Conservation (phyloP, 2,329 filamentous ascomycete species). For the Trichoderma endophyticum region DNA sequence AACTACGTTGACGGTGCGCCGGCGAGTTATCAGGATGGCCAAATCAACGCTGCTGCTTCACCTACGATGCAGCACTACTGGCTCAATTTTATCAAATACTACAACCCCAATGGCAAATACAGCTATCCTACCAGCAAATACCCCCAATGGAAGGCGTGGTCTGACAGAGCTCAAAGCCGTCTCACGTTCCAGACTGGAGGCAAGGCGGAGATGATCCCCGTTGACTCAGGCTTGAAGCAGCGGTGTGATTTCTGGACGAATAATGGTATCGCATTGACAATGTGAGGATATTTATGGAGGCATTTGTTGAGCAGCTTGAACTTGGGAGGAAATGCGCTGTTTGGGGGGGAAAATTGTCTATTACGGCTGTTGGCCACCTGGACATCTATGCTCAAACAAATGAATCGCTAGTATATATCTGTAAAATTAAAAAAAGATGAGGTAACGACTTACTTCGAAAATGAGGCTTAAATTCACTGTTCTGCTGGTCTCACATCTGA, state of each 20-base stretch:
- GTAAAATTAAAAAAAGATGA: background rate
- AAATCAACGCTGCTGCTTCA: slow-evolving; percentile 55
- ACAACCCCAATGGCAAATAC: slow-evolving; percentile 58
- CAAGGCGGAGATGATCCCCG: slow-evolving; percentile 40
- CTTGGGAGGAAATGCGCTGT: background rate
- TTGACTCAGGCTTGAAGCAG: slow-evolving; percentile 25
- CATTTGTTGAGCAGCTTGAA: background rate
- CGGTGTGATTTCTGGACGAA: slow-evolving; percentile 29
- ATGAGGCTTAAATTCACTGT: background rate
- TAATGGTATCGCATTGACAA: slow-evolving; percentile 22
- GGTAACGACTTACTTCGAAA: background rate
- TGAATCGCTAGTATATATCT: background rate
- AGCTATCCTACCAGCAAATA: slow-evolving; percentile 16
- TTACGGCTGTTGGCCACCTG: no score
- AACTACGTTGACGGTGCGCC: slow-evolving; percentile 52
- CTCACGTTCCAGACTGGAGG: slow-evolving; percentile 41
- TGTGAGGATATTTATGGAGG: slow-evolving; percentile 19
- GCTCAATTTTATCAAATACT: slow-evolving; percentile 66
- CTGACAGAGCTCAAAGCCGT: slow-evolving; percentile 27
- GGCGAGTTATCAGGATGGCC: slow-evolving; percentile 50
- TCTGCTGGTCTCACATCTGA: background rate
- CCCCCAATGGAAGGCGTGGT: slow-evolving; percentile 40
- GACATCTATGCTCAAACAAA: background rate
- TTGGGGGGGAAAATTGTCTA: background rate
- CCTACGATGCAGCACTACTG: slow-evolving; percentile 67